Conservation (phyloP, 2,329 filamentous ascomycete genomes). For the Chrysosporium queenslandicum region DNA sequence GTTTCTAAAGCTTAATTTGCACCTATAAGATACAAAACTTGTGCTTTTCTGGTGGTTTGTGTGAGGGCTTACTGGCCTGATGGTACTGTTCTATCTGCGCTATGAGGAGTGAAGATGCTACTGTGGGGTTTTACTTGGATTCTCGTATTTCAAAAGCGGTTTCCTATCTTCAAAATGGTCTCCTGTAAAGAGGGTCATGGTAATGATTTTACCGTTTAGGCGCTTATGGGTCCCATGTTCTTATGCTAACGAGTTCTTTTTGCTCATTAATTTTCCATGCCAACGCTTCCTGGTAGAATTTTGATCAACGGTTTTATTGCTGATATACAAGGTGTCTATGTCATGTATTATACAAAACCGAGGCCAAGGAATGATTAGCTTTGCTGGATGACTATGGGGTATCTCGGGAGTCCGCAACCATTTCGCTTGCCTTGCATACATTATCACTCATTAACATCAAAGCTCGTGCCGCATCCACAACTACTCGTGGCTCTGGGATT, state of each 20-base stretch:
- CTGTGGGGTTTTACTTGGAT: background rate
- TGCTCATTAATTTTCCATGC: background rate
- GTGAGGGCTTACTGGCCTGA: background rate
- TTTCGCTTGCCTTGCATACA: background rate
- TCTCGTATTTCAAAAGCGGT: background rate
- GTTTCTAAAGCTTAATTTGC: background rate
- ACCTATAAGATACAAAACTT: background rate
- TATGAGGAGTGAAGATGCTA: background rate
- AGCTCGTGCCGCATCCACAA: constrained; percentile 95
- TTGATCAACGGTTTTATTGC: background rate
- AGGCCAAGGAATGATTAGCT: background rate
- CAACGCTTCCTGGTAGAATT: background rate
- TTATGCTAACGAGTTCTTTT: constrained; percentile 4
- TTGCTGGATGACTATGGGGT: too few relatives aligned
- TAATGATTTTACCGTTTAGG: background rate
- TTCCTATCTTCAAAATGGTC: background rate
- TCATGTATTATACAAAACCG: constrained; percentile 1
- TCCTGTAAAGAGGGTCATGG: background rate
- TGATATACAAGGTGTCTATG: background rate
- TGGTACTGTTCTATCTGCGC: background rate
- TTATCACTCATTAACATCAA: constrained; percentile 59
- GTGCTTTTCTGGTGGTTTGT: background rate
- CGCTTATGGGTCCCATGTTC: background rate
- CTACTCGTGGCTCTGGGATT: constrained; percentile 87
- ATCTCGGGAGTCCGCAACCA: background rate